Base-by-base conservation (phyloP, 2,329 filamentous ascomycete genomes). In the Cadophora sp. region DNA sequence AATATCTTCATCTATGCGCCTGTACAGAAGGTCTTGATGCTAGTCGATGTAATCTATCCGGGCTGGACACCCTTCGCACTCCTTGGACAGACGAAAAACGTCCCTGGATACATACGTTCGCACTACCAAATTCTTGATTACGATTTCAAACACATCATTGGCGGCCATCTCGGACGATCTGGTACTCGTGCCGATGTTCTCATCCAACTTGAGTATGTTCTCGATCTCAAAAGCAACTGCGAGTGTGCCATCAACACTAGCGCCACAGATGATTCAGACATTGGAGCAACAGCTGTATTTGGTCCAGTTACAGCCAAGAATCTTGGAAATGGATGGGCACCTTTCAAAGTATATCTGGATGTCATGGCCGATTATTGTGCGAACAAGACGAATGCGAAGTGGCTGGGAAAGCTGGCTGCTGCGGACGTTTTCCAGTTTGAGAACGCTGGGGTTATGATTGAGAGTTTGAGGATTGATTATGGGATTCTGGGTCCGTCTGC, bases 1-100 rank as follows among this genome's bases (percentile, higher is more conserved):
- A 76, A 76, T 62, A 75, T 75, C 45, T 75, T 75, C 68, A 73
- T 76, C 56, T 75, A 73, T 48, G 69, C 72, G 16, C 67, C 70
- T 14, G 43, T 62, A 9, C 69, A 70, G 39, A 76, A 75, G 63
- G 65, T 74, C 4, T 45, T 76, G 20, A 74, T 74, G 61, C 59
- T 76, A 30, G 71, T 76, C 33, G 75, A 76, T 55, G 65, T 75
- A 4, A 68, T 75, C 16, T 75, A 72, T 59, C 73, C 75, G 0
- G 73, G 73, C 13, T 75, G 72, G 71, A 68, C 65, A 16, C 75
- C 73, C 1, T 76, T 73, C 56, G 65, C 60, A 33, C 60, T 39
- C 11, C 69, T 76, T 0, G 72, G 64, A 14, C 62, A 72, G 48
- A 62, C 73, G 1, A 65, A 72, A 20, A 67, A 72, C 64, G 64